These are phyloP conservation scores for Colletotrichum incanum DNA, from an alignment of 2,329 filamentous ascomycete genomes.

Conservation along the genomic window DNA sequence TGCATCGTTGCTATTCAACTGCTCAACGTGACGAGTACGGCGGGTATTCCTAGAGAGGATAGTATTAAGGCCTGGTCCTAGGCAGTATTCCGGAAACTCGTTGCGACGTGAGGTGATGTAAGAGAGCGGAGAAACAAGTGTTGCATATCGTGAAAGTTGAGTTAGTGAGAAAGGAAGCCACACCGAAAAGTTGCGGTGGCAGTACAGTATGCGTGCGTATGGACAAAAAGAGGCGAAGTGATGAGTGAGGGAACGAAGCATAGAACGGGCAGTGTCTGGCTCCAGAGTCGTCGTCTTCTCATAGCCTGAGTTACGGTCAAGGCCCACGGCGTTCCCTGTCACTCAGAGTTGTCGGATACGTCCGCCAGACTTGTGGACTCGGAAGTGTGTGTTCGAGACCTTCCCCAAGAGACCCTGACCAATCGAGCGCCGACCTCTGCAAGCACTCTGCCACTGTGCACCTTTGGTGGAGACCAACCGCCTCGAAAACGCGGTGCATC, in stretches of 20 bases:
- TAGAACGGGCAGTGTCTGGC: neutral
- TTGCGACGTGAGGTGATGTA: neutral
- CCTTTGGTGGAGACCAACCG: neutral
- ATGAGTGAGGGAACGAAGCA: neutral
- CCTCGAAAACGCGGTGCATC: neutral
- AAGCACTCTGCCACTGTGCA: neutral
- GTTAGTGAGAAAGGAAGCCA: neutral
- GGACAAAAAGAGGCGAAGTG: too few species aligned
- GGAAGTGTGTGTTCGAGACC: neutral
- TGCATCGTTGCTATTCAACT: too few species aligned
- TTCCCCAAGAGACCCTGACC: constrained; percentile 2
- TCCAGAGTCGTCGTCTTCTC: neutral
- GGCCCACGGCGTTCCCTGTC: neutral
- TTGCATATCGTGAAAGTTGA: neutral
- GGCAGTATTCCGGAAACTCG: neutral
- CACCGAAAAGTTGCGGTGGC: too few species aligned
- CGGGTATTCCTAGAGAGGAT: neutral
- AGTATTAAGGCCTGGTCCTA: neutral
- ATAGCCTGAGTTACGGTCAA: neutral
- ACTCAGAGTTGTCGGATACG: constrained; percentile 1
- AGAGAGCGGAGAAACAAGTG: neutral
- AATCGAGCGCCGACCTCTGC: constrained; percentile 4
- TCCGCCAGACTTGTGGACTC: neutral
- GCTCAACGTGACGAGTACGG: neutral
- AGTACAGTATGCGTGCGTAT: too few species aligned